Evolutionary conservation across 2,329 filamentous ascomycete genomes (phyloP), one percentile per base, ranked within the genome.

Genomic region (Orbilia quercus): DNA sequence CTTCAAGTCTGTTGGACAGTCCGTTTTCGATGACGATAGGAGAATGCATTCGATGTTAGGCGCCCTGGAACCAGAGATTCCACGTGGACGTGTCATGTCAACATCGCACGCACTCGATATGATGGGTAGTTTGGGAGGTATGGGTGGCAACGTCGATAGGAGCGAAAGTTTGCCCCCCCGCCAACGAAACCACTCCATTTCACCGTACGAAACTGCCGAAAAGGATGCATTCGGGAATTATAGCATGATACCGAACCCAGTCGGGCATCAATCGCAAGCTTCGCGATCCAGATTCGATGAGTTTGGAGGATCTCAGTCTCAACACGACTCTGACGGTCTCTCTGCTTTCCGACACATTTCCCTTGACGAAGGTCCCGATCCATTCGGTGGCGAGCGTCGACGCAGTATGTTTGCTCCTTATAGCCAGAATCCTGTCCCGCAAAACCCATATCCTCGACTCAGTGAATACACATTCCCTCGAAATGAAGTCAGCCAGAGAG

Each of bases 131-230:
- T 44, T 73, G 42, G 60, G 60, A 9, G 48, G 69, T 14, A 58
- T 73, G 28, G 54, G 59, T 55, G 60, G 54, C 60, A 73, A 73
- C 60, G 76, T 72, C 55, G 75, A 76, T 67, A 75, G 76, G 47
- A 78, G 77, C 60, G 77, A 78, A 66, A 78, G 77, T 50, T 75
- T 78, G 59, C 77, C 77, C 25, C 77, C 76, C 54, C 76, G 77
- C 31, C 76, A 77, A 59, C 59, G 76, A 59, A 75, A 76, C 57
- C 75, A 75, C 44, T 77, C 77, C 11, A 77, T 75, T 22, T 74
- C 70, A 16, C 69, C 69, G 5, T 73, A 73, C 34, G 69, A 73
- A 51, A 65, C 45, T 3, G 51, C 45, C n/a, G 69, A 73, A 25
- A 66, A 70, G 22, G 65, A 70, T 28, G 65, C 65, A 2, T 70